These are phyloP conservation scores for Thecaphora frezii DNA, from an alignment of 1,284 basidiomycete species.

Conservation along the genomic window DNA sequence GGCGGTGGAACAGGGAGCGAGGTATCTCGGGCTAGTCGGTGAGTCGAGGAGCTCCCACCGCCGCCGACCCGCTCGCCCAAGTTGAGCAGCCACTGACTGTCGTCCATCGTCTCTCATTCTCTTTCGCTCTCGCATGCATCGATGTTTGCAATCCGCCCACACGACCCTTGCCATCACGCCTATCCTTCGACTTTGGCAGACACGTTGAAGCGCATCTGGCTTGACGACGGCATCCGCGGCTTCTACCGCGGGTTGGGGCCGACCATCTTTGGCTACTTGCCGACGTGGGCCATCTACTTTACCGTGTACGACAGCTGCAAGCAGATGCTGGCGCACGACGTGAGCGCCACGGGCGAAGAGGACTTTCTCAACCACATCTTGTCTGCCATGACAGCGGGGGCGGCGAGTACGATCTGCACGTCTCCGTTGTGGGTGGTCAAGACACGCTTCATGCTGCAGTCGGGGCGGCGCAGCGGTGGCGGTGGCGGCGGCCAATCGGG, in stretches of 20 bases:
- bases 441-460: slow-evolving; percentile 53
- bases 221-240: slow-evolving; percentile 49
- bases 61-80: too few relatives aligned
- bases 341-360: slow-evolving; percentile 9
- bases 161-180: too few relatives aligned
- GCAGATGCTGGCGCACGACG: slow-evolving; percentile 7
- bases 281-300: slow-evolving; percentile 59
- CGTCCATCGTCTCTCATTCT: too few relatives aligned
- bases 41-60: too few relatives aligned
- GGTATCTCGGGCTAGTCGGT: slow-evolving; percentile 10
- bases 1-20: slow-evolving; percentile 2
- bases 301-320: slow-evolving; percentile 54
- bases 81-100: too few relatives aligned
- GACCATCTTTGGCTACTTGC: slow-evolving; percentile 56
- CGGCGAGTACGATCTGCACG: slow-evolving; percentile 50
- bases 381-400: slow-evolving; percentile 53
- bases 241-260: slow-evolving; percentile 57
- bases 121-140: too few relatives aligned
- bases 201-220: slow-evolving; percentile 43
- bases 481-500: too few relatives aligned
- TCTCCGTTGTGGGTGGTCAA: slow-evolving; percentile 58
- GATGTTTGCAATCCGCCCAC: too few relatives aligned
- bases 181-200: background rate
- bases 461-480: slow-evolving; percentile 8
- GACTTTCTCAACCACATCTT: slow-evolving; percentile 53